phyloP scores from a whole-genome alignment of 1,284 basidiomycete genomes.

The Pseudozyma thailandica region DNA sequence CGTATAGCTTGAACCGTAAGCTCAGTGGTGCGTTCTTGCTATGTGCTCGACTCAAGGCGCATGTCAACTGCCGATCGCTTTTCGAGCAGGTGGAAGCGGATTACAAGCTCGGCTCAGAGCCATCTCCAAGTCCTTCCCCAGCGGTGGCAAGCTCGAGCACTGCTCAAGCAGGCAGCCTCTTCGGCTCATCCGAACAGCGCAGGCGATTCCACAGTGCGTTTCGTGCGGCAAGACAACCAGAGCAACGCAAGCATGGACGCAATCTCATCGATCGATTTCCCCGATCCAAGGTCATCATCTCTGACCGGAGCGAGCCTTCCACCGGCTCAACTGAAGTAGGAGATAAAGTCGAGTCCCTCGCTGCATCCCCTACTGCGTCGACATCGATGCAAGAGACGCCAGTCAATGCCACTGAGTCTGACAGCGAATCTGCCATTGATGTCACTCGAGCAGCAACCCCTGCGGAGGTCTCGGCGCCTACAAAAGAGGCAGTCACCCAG shows the following conservation, averaged over 20 bases:
- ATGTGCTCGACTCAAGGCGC: constrained; percentile 82
- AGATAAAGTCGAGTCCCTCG: constrained; percentile 36
- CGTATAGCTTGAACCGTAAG: constrained; percentile 94
- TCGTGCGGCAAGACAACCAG: constrained; percentile 5
- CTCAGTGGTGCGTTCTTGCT: constrained; percentile 92
- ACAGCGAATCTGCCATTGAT: constrained; percentile 74
- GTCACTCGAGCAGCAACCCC: constrained; percentile 9
- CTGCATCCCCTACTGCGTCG: constrained; percentile 17
- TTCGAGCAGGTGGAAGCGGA: constrained; percentile 40
- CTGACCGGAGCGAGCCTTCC: background rate
- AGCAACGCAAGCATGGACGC: constrained; percentile 27
- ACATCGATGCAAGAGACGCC: constrained; percentile 79
- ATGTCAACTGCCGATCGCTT: constrained; percentile 78
- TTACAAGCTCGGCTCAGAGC: constrained; percentile 27
- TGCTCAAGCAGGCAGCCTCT: constrained; percentile 5
- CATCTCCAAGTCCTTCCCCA: background rate
- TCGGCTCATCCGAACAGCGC: constrained; percentile 29
- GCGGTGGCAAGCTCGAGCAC: background rate
- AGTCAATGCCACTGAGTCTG: constrained; percentile 80
- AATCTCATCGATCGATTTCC: constrained; percentile 41
- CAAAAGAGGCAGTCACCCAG: background rate
- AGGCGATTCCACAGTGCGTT: constrained; percentile 29
- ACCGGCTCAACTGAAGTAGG: constrained; percentile 12
- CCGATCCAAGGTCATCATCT: constrained; percentile 29
- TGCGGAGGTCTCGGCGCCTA: constrained; percentile 19